phyloP scores from a whole-genome alignment of 2,329 filamentous ascomycete species.

The Neofusicoccum sp. region DNA sequence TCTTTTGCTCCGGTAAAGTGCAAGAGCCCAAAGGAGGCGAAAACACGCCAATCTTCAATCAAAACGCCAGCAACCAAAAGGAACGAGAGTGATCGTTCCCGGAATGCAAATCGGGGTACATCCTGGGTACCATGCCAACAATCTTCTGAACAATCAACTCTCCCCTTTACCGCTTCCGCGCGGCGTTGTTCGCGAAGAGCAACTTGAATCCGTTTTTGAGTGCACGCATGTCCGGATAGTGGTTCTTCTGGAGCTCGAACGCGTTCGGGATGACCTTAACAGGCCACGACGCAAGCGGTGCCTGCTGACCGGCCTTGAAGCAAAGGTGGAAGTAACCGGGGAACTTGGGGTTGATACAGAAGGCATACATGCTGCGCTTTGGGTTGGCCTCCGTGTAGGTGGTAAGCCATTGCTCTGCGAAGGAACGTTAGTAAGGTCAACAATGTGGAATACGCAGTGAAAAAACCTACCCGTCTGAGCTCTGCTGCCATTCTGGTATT shows the following conservation, averaged over 20 bases:
- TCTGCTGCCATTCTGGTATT: constrained; percentile 80
- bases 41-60: not conserved
- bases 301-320: constrained; percentile 84
- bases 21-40: not conserved
- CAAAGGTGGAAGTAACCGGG: constrained; percentile 94
- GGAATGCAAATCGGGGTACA: not conserved
- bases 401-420: constrained; percentile 84
- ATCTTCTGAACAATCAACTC: not conserved
- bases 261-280: constrained; percentile 91
- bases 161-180: not conserved
- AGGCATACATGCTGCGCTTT: constrained; percentile 87
- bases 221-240: constrained; percentile 92
- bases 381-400: constrained; percentile 97
- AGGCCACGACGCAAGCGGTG: constrained; percentile 72
- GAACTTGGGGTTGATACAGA: constrained; percentile 89
- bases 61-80: constrained; percentile 4
- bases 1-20: not conserved
- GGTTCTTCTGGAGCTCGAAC: constrained; percentile 83
- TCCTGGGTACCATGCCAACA: not conserved
- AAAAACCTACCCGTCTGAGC: constrained; percentile 74
- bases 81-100: not conserved
- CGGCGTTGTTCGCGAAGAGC: constrained; percentile 58
- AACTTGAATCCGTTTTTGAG: constrained; percentile 97
- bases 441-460: not conserved
- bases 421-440: constrained; percentile 11